A percentile compares a stretch with the other conserved stretches of the same genome.
These are phyloP conservation scores for Leccinum incarnatum DNA, from an alignment of 768 basidiomycete species.

Conservation along the genomic window DNA sequence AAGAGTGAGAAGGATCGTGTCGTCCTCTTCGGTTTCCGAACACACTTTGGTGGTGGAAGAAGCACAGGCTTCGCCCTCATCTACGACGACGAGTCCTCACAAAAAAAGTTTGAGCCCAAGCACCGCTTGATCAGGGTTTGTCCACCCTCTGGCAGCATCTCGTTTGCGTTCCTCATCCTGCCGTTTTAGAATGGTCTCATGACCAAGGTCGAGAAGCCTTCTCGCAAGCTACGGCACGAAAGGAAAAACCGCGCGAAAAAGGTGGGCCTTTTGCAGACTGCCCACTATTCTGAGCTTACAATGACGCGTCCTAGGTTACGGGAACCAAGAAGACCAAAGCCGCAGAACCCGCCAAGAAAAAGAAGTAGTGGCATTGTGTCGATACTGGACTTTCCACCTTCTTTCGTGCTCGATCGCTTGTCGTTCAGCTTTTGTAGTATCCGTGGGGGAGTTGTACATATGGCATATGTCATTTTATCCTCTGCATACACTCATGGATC, in stretches of 20 bases:
- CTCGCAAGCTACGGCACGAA: constrained; percentile 98
- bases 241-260: constrained; percentile 99
- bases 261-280: constrained; percentile 43
- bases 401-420: constrained; percentile 20
- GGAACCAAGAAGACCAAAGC: constrained; percentile 97
- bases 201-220: constrained; percentile 83
- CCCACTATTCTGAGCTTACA: constrained; percentile 11
- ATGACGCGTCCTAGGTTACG: constrained; percentile 59
- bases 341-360: constrained; percentile 88
- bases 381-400: constrained; percentile 13
- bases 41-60: constrained; percentile 96
- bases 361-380: constrained; percentile 63
- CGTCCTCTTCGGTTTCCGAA: constrained; percentile 91
- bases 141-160: constrained; percentile 18
- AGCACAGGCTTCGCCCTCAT: constrained; percentile 97
- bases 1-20: constrained; percentile 90
- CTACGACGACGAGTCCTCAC: constrained; percentile 92
- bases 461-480: constrained; percentile 37
- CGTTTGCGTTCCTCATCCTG: constrained; percentile 4
- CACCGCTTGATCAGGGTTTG: constrained; percentile 91
- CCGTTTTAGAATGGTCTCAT: constrained; percentile 57
- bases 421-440: constrained; percentile 37
- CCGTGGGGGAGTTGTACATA: constrained; percentile 39
- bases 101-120: constrained; percentile 97
- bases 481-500: constrained; percentile 21